Percentiles rank a stretch among this genome's conserved stretches.
phyloP scores from a whole-genome alignment of 2,329 filamentous ascomycete species.

The Claviceps citrina region DNA sequence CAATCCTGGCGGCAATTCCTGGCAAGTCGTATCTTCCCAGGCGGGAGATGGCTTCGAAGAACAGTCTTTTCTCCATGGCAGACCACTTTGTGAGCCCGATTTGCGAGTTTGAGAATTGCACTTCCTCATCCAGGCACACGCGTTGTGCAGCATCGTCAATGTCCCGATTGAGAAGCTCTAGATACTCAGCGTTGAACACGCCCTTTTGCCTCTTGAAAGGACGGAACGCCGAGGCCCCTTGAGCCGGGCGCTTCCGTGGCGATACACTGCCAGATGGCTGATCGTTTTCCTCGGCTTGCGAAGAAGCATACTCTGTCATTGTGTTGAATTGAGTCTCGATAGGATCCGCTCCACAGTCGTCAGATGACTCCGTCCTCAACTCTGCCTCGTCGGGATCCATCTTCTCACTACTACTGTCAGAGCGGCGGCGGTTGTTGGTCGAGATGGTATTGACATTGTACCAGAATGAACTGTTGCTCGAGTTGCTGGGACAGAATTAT shows the following conservation, averaged over 20 bases:
- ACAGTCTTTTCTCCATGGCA: slow-evolving; percentile 48
- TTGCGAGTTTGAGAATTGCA: slow-evolving; percentile 32
- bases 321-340: slow-evolving; percentile 1
- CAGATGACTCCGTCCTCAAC: neutral
- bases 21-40: slow-evolving; percentile 47
- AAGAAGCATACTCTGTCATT: slow-evolving; percentile 1
- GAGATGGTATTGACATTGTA: slow-evolving; percentile 17
- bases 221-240: slow-evolving; percentile 10
- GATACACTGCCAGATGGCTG: slow-evolving; percentile 7
- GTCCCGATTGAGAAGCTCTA: slow-evolving; percentile 39
- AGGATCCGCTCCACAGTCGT: neutral
- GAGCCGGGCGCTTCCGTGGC: slow-evolving; percentile 17
- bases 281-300: slow-evolving; percentile 1
- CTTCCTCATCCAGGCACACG: slow-evolving; percentile 17
- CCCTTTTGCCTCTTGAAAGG: slow-evolving; percentile 32
- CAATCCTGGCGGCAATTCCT: slow-evolving; percentile 47
- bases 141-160: slow-evolving; percentile 36
- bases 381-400: slow-evolving; percentile 17
- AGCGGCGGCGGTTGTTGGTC: slow-evolving; percentile 7
- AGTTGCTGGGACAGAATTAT: neutral
- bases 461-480: slow-evolving; percentile 3
- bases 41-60: slow-evolving; percentile 51
- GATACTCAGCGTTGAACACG: slow-evolving; percentile 29
- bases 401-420: slow-evolving; percentile 7
- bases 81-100: slow-evolving; percentile 60